Conservation (phyloP, 192 early-diverging fungal species). For the Rhizophagus sp. region DNA sequence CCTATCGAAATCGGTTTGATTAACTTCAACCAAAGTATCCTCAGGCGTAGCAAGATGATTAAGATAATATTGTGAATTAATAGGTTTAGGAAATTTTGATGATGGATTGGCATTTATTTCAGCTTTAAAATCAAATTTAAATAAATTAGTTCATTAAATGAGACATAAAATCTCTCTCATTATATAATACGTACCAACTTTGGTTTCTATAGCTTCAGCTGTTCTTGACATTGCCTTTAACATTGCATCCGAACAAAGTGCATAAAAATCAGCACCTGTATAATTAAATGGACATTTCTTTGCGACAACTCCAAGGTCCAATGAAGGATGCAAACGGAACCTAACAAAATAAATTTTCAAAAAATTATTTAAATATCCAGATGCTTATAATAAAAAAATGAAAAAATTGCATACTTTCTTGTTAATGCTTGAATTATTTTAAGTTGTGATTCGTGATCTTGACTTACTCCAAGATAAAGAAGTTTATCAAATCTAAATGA, state of each 20-base stretch:
- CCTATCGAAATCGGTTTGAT: constrained; percentile 75
- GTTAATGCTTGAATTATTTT: constrained; percentile 92
- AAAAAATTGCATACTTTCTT: constrained; percentile 65
- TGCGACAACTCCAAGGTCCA: constrained; percentile 76
- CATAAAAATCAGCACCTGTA: constrained; percentile 99
- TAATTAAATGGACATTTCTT: constrained; percentile 88
- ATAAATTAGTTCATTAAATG: background rate
- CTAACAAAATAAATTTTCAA: constrained; percentile 17
- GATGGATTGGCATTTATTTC: constrained; percentile 31
- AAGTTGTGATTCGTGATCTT: constrained; percentile 82
- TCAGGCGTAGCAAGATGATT: constrained; percentile 74
- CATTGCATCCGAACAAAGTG: constrained; percentile 95
- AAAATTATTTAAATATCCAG: background rate
- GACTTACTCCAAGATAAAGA: constrained; percentile 93
- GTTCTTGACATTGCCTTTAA: constrained; percentile 94
- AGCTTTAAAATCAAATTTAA: constrained; percentile 10
- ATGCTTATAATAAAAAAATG: background rate
- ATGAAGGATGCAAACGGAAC: constrained; percentile 81
- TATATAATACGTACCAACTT: constrained; percentile 37
- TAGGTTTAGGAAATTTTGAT: constrained; percentile 55
- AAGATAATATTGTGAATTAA: constrained; percentile 90
- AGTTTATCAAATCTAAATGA: constrained; percentile 87
- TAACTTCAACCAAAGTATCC: constrained; percentile 81
- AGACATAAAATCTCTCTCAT: too few relatives aligned
- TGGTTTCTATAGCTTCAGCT: constrained; percentile 67